Evolutionary conservation across 148 eudicot genomes (phyloP).

Genomic region (Chenopodium quinoa): DNA sequence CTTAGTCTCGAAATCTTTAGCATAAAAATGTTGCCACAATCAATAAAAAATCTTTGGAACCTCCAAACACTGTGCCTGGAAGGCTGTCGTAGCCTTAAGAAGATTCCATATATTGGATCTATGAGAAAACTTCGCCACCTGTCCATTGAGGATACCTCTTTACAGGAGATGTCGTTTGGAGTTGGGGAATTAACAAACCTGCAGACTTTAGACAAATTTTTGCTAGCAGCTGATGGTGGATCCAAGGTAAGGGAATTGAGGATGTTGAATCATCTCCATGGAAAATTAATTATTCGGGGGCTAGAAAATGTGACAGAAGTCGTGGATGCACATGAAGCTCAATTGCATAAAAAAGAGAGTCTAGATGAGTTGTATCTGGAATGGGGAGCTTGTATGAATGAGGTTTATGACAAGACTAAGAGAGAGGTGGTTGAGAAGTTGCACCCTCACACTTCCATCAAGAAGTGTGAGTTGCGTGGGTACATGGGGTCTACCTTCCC

Average conservation of each 20-base stretch:
- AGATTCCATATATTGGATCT: not conserved
- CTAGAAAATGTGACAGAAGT: not conserved
- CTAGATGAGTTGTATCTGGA: not conserved
- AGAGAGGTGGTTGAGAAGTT: not conserved
- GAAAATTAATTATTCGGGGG: not conserved
- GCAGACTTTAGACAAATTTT: not conserved
- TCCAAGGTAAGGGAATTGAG: not conserved
- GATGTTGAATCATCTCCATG: not conserved
- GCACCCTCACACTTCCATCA: not conserved
- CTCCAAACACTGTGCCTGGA: constrained; percentile 4
- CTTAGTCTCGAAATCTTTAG: not conserved
- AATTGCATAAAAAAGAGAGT: not conserved
- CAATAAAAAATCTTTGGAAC: constrained; percentile 5
- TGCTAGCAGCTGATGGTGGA: not conserved
- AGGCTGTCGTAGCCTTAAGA: not conserved
- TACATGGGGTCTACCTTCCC: not conserved
- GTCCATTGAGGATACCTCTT: not conserved
- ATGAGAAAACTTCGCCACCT: not conserved
- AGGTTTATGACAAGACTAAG: not conserved
- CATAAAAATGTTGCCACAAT: not conserved
- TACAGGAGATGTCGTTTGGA: not conserved
- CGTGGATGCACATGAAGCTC: not conserved
- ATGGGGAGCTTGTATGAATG: not conserved
- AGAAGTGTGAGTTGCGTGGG: not conserved
- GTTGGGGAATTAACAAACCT: constrained; percentile 3